Base-by-base conservation (phyloP, 257 asterid genomes). In the Knoxia roxburghii region DNA sequence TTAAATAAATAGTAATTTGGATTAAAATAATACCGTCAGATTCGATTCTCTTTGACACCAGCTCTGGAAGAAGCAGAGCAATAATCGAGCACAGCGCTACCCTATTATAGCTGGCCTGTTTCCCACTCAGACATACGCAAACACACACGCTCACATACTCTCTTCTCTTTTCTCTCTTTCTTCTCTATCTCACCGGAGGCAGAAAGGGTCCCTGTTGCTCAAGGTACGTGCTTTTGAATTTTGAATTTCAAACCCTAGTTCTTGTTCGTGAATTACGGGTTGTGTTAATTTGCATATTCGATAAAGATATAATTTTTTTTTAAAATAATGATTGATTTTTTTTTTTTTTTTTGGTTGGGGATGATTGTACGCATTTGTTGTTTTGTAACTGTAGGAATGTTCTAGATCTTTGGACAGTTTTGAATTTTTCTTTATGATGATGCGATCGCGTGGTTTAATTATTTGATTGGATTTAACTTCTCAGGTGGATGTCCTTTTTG, bases 401-500 rank as follows among this genome's bases (percentile, higher is more conserved):
- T 50, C 15, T 49, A 10, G 35, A 24, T 50, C 50, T 49, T 48
- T 3, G 4, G 41, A 37, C 9, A 37, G 41, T 9, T 4, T 4
- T 9, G 41, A 9, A 37, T 37, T 37, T 37, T 37, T 37, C 9
- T 4, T 3, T 4, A 37, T 37, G 62, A 26, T 39, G 63, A 33
- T 58, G 65, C 21, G 79, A 69, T 71, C 59, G 66, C 69, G 43
- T 54, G 35, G 66, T 63, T 63, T 4, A 7, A 15, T 9, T 35
- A 12, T 56, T 41, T 58, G 63, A 37, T 9, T 61, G 57, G 13
- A 29, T 18, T 74, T 51, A 17, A 60, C 48, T 50, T 45, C 30
- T 61, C 58, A 55, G 56, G 64, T 35, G 73, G 58, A 54, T 65
- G 40, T 45, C 3, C 12, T 35, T 35, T 35, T 26, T 45, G 65